Base-by-base conservation (phyloP, 2,329 filamentous ascomycete genomes). In the Pseudogymnoascus sp. region DNA sequence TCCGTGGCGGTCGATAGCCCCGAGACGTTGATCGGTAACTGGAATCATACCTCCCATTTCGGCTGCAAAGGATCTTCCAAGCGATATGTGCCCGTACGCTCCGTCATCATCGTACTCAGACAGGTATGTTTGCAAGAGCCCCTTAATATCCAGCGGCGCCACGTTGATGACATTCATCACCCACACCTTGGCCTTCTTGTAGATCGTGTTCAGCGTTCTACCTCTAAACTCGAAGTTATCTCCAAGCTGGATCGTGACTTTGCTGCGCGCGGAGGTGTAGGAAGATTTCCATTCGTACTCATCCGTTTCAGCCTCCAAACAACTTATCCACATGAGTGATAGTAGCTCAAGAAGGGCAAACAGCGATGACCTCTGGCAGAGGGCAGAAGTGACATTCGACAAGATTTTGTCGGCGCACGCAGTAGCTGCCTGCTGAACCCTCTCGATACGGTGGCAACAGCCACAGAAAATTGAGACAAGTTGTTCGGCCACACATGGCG, bases 81-180 rank as follows among this genome's bases (percentile, higher is more conserved):
- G 81, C 0, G 92, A 93, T 65, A 97, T 86, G 73, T 97, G 92
- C 0, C 92, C 94, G 71, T 96, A 96, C 1, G 87, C 86, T 59
- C 90, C 90, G 66, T 96, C 91, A 67, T 97, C 92, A 65, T 95
- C 89, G 68, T 92, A 96, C 68, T 96, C 92, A 0, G 95, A 97
- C 13, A 99, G 81, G 72, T 99, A 97, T 0, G 94, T 97, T 76
- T 96, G 94, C 44, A 99, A 80, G 17, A 99, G 80, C 0, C 95
- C 94, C 76, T 99, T 99, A 64, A 97, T 86, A 74, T 99, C 93
- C 25, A 96, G 80, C 5, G 94, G 93, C 2, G 95, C 92, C 58
- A 96, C 83, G 67, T 90, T 88, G 68, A 97, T 86, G 6, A 91
- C 90, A 33, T 84, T 79, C 17, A 84, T 85, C 0, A 99, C 87